Evolutionary conservation across 768 basidiomycete genomes (phyloP).

Genomic region (Lactarius evosmus): DNA sequence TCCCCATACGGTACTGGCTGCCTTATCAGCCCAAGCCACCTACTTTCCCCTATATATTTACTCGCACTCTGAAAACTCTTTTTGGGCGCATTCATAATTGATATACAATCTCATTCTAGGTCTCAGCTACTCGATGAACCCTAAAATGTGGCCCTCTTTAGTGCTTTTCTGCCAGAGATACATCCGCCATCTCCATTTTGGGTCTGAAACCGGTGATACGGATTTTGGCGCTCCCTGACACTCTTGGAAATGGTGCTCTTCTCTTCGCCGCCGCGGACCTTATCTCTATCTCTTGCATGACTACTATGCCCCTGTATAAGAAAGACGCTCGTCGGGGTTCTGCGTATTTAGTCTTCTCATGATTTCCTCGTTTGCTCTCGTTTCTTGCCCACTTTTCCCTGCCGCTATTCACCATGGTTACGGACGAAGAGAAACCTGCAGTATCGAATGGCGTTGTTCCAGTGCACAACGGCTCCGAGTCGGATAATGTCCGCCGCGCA

Average conservation of each 20-base stretch:
- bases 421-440: slow-evolving; percentile 11
- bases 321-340: slow-evolving; percentile 1
- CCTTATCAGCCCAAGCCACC: background rate
- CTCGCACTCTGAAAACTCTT: background rate
- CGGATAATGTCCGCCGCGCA: slow-evolving; percentile 26
- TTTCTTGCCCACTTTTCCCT: background rate
- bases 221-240: background rate
- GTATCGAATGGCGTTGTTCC: background rate
- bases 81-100: no score
- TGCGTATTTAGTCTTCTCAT: slow-evolving; percentile 5
- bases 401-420: slow-evolving; percentile 6
- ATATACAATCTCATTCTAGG: background rate
- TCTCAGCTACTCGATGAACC: background rate
- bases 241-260: background rate
- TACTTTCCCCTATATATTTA: background rate
- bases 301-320: background rate
- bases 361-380: background rate
- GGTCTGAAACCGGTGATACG: background rate
- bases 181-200: background rate
- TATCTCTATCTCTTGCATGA: background rate
- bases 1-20: no score
- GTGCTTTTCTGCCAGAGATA: background rate
- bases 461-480: background rate
- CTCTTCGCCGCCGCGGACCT: background rate
- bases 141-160: background rate